These are phyloP conservation scores for Malus hybrid DNA, from an alignment of 331 rosid species.

Conservation along the genomic window DNA sequence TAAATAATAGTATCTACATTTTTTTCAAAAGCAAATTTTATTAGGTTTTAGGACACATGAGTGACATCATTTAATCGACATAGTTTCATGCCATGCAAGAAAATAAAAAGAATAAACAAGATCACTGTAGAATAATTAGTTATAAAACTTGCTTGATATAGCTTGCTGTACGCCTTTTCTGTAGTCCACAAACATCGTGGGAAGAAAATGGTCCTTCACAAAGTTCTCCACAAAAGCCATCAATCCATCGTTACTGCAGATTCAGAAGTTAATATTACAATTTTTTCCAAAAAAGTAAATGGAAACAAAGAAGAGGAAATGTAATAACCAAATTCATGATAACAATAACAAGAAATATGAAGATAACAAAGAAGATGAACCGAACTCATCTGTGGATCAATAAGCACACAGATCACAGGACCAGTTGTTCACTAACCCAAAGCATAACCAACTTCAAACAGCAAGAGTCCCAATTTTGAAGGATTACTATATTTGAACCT, in stretches of 20 bases:
- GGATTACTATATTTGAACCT: background rate
- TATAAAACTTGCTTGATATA: constrained; percentile 87
- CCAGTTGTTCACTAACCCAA: background rate
- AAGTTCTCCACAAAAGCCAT: constrained; percentile 95
- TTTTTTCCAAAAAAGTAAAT: background rate
- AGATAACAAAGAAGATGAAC: background rate
- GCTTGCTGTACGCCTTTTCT: constrained; percentile 98
- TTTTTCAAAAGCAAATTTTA: background rate
- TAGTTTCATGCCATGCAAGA: constrained; percentile 11
- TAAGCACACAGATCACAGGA: background rate
- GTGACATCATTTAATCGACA: background rate
- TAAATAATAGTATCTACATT: too few relatives aligned
- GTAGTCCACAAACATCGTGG: constrained; percentile 98
- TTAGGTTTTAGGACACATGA: background rate
- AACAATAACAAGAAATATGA: background rate
- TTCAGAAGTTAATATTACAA: constrained; percentile 23
- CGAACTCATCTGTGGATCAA: background rate
- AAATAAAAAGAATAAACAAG: constrained; percentile 5
- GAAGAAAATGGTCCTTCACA: constrained; percentile 95
- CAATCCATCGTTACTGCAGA: constrained; percentile 89
- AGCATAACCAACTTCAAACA: background rate
- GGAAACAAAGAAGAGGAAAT: background rate
- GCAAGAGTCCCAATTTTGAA: background rate
- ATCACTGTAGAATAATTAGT: constrained; percentile 11
- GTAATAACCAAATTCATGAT: background rate